phyloP scores from a whole-genome alignment of 2,329 filamentous ascomycete genomes.

The Pseudogymnoascus sp. region DNA sequence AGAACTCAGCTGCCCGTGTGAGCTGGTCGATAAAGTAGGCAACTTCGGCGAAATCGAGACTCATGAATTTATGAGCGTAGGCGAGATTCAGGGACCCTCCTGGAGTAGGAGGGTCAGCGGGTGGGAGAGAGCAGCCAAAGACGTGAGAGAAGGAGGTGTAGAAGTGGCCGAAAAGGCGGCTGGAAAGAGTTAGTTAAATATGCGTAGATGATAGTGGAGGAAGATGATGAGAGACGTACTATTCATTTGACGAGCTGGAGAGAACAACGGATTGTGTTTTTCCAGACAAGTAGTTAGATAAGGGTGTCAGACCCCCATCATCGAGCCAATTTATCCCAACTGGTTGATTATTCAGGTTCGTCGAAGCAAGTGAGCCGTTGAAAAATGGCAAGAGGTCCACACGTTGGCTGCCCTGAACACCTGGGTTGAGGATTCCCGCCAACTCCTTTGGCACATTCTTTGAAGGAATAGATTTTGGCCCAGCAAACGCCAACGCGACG shows the following conservation, averaged over 20 bases:
- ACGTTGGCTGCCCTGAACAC: conserved; percentile 18
- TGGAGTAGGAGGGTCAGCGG: conserved; percentile 17
- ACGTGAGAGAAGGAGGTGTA: conserved; percentile 26
- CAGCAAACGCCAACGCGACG: conserved; percentile 28
- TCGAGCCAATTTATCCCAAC: conserved; percentile 28
- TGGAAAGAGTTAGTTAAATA: conserved; percentile 10
- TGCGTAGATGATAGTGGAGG: neutral
- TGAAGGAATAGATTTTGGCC: conserved; percentile 17
- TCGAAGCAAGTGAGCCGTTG: conserved; percentile 27
- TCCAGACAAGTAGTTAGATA: conserved; percentile 25
- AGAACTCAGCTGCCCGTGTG: conserved; percentile 21
- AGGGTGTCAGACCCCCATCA: conserved; percentile 25
- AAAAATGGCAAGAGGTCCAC: conserved; percentile 29
- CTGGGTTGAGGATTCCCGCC: conserved; percentile 28
- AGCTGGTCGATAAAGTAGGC: conserved; percentile 30
- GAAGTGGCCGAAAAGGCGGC: conserved; percentile 28
- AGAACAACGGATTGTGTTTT: conserved; percentile 20
- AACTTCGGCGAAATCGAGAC: conserved; percentile 26
- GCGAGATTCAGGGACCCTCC: conserved; percentile 23
- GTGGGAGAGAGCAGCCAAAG: conserved; percentile 24
- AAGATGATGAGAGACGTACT: conserved; percentile 20
- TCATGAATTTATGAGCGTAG: conserved; percentile 32
- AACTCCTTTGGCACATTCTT: conserved; percentile 16
- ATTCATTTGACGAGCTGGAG: conserved; percentile 25
- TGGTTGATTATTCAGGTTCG: conserved; percentile 27